These are phyloP conservation scores for Athelia psychrophila DNA, from an alignment of 1,284 basidiomycete species.

Conservation along the genomic window DNA sequence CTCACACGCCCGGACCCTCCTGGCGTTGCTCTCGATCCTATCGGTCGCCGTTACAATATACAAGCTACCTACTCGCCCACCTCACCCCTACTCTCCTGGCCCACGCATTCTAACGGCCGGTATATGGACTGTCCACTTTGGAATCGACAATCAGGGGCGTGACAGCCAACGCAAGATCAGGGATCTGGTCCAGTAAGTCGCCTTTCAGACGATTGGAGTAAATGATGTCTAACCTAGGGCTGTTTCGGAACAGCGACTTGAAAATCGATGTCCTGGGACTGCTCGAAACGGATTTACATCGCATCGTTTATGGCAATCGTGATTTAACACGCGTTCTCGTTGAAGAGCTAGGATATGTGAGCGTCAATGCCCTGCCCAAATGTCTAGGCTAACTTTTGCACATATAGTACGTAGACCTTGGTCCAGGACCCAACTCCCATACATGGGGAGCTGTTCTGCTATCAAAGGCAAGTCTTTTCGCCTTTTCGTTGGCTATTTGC, in stretches of 20 bases:
- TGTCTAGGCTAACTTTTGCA: not conserved
- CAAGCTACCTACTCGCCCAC: conserved; percentile 43
- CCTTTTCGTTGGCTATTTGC: not conserved
- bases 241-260: conserved; percentile 54
- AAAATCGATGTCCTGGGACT: conserved; percentile 81
- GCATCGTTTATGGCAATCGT: conserved; percentile 86
- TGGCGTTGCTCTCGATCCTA: conserved; percentile 44
- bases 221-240: conserved; percentile 5
- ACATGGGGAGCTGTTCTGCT: conserved; percentile 90
- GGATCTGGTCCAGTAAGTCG: conserved; percentile 62
- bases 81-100: conserved; percentile 62
- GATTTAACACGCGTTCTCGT: conserved; percentile 81
- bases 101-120: conserved; percentile 80
- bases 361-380: conserved; percentile 20
- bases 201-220: conserved; percentile 12
- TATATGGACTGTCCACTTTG: conserved; percentile 94
- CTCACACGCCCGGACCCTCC: conserved; percentile 23
- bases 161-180: conserved; percentile 83
- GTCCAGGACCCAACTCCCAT: conserved; percentile 86
- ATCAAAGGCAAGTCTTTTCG: conserved; percentile 58
- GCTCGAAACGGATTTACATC: conserved; percentile 85
- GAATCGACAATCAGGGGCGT: conserved; percentile 78
- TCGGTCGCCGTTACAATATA: conserved; percentile 55
- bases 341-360: conserved; percentile 82
- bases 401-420: conserved; percentile 75